Evolutionary conservation across 2,329 filamentous ascomycete species (phyloP).

Genomic region (Dothideomycetes sp.): DNA sequence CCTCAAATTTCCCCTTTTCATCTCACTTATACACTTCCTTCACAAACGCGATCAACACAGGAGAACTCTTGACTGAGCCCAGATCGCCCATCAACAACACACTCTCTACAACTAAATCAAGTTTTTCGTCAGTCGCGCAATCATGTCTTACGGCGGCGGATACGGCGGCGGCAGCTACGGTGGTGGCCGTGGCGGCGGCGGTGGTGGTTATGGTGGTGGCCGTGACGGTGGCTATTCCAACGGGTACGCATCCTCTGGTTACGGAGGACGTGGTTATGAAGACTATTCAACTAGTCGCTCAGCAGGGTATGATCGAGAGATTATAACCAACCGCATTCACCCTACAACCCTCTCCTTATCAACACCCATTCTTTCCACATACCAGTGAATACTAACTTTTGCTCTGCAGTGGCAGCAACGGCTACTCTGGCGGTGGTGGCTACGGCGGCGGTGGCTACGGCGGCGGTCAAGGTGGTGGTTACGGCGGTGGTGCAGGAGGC

Average conservation of each 20-base stretch:
- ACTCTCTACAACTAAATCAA: constrained; percentile 3
- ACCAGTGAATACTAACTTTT: constrained; percentile 11
- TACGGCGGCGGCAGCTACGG: constrained; percentile 37
- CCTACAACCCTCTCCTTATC: not conserved
- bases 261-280: constrained; percentile 30
- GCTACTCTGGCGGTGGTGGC: constrained; percentile 16
- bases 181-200: constrained; percentile 29
- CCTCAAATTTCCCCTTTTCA: constrained; percentile 1
- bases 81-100: constrained; percentile 2
- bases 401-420: constrained; percentile 12
- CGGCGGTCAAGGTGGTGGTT: constrained; percentile 23
- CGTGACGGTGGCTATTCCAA: constrained; percentile 23
- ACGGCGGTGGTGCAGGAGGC: constrained; percentile 53
- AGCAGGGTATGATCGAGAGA: constrained; percentile 5
- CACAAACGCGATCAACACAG: not conserved
- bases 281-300: constrained; percentile 9
- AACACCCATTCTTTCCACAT: constrained; percentile 5
- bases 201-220: constrained; percentile 12
- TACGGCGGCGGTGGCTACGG: constrained; percentile 16
- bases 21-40: constrained; percentile 1
- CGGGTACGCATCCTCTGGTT: constrained; percentile 16
- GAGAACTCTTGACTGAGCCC: not conserved
- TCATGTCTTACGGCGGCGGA: constrained; percentile 60
- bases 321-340: constrained; percentile 2
- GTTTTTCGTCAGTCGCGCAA: constrained; percentile 16